Base-by-base conservation (phyloP, 352 stramenopile genomes). In the Aphanomyces invadans region DNA sequence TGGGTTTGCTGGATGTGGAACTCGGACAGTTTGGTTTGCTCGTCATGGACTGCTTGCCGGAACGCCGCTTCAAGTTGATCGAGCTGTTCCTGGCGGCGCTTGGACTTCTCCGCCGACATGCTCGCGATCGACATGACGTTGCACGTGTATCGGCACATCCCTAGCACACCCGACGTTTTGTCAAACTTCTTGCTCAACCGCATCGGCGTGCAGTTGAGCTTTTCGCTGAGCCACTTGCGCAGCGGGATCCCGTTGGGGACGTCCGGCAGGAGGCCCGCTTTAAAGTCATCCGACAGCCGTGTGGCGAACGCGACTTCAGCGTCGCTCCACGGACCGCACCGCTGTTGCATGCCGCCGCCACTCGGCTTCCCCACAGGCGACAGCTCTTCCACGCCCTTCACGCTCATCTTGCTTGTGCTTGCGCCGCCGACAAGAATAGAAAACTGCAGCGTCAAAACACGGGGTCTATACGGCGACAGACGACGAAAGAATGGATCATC, bases 111-210 rank as follows among this genome's bases (percentile, higher is more conserved):
- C 17, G 60, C 38, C 32, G 60, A 57, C 26, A 67, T 39, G 23
- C 49, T 67, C 36, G 48, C 48, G 46, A 67, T 67, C 49, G 49
- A 36, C 19, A 57, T 29, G 29, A 42, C 60, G 39, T 57, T 67
- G 60, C 60, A 49, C 23, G 49, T 67, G 49, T 67, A 39, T 26
- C 60, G 32, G 54, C 42, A 44, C 48, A 67, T 39, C 26, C 48
- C 28, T 26, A 67, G 49, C 39, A 51, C 45, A 44, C 60, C n/a
- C 25, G 60, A 39, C 48, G 49, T 31, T n/a, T 57, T 29, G 60
- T 67, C 60, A 59, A 67, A 67, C 49, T 67, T 67, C 36, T 67
- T 67, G 49, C 46, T 60, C 32, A 67, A 38, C 7, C 60, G 60
- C 60, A 67, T 67, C 1, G 60, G 60, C 49, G 60, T 57, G 49